Percentiles rank a stretch among this genome's conserved stretches.
Evolutionary conservation across 2,329 filamentous ascomycete genomes (phyloP).

Genomic region (Hirsutella thompsonii): DNA sequence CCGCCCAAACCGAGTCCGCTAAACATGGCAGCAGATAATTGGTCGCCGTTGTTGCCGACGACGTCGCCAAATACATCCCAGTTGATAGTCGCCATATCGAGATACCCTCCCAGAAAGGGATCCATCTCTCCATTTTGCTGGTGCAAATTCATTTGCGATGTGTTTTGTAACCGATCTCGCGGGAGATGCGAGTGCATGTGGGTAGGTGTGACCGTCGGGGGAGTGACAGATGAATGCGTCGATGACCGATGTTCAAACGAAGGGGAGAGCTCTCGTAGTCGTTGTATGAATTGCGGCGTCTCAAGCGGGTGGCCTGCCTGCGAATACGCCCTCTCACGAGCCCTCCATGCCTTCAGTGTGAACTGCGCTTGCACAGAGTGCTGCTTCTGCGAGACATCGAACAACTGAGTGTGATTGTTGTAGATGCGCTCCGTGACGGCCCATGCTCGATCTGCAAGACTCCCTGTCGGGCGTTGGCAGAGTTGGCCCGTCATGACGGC

Average conservation of each 20-base stretch:
- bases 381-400: constrained; percentile 31
- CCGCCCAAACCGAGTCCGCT: constrained; percentile 15
- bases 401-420: constrained; percentile 34
- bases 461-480: constrained; percentile 32
- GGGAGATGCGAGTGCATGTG: constrained; percentile 8
- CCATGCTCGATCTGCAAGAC: constrained; percentile 42
- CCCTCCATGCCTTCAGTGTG: constrained; percentile 38
- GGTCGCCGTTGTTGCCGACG: constrained; percentile 12
- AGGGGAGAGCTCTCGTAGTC: constrained; percentile 27
- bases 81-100: constrained; percentile 29
- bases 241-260: constrained; percentile 22
- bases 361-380: constrained; percentile 32
- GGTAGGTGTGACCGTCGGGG: constrained; percentile 13
- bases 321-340: constrained; percentile 29
- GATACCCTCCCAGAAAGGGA: constrained; percentile 28
- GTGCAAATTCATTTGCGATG: background rate
- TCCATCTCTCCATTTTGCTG: constrained; percentile 21
- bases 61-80: constrained; percentile 31
- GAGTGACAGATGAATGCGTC: constrained; percentile 13
- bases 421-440: constrained; percentile 31
- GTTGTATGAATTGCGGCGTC: constrained; percentile 31
- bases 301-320: constrained; percentile 24
- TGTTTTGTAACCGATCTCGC: background rate
- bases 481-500: constrained; percentile 42
- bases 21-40: constrained; percentile 18